These are phyloP conservation scores for Volutella citrinella DNA, from an alignment of 2,329 filamentous ascomycete species.

Conservation along the genomic window DNA sequence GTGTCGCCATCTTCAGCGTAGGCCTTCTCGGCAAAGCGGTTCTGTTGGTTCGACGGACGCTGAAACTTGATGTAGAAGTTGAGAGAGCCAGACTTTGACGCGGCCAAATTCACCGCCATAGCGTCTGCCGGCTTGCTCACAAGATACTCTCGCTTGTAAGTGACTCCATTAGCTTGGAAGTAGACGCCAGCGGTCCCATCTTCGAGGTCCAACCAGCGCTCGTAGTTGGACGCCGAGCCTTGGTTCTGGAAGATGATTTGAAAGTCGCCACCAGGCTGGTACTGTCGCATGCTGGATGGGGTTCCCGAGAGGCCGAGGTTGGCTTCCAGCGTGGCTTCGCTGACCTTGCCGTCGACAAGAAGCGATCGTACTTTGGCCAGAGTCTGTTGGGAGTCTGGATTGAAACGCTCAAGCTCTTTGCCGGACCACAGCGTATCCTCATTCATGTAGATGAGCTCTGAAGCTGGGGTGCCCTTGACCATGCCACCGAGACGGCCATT, in stretches of 20 bases:
- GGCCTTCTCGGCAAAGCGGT: constrained; percentile 7
- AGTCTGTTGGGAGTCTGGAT: constrained; percentile 24
- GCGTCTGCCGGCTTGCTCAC: constrained; percentile 40
- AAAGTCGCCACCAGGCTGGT: constrained; percentile 31
- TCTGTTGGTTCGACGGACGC: constrained; percentile 16
- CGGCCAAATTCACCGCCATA: constrained; percentile 22
- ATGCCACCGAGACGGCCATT: constrained; percentile 44
- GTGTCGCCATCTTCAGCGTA: constrained; percentile 2
- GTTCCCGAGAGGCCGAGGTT: constrained; percentile 21
- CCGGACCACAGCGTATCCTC: constrained; percentile 49
- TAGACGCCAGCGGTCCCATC: constrained; percentile 33
- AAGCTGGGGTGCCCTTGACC: constrained; percentile 41
- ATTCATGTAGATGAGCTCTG: constrained; percentile 40
- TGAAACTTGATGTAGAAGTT: constrained; percentile 22
- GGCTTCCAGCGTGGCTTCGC: constrained; percentile 19
- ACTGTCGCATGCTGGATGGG: constrained; percentile 25
- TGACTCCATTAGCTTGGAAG: constrained; percentile 33
- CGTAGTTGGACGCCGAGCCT: constrained; percentile 26
- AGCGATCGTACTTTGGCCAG: constrained; percentile 17
- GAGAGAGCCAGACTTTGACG: constrained; percentile 14
- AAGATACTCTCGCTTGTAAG: constrained; percentile 35
- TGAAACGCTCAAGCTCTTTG: constrained; percentile 40
- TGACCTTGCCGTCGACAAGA: constrained; percentile 19
- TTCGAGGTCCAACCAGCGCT: constrained; percentile 37
- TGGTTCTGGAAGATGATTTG: constrained; percentile 37